Evolutionary conservation across 1,284 basidiomycete genomes (phyloP).

Genomic region (Malassezia dermatis): DNA sequence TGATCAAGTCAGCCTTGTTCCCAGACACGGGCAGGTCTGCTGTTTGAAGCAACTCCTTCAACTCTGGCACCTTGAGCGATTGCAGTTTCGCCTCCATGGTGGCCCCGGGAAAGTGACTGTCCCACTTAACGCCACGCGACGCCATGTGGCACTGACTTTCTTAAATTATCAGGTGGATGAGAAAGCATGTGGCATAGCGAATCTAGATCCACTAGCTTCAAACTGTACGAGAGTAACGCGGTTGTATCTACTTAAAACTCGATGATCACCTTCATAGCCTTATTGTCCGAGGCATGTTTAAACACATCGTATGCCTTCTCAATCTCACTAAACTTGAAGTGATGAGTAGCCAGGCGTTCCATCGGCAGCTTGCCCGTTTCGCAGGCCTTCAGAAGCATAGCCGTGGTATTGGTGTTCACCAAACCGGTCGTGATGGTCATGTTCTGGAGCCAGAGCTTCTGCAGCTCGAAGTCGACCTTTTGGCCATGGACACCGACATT

Average conservation of each 20-base stretch:
- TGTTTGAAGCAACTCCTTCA: slow-evolving; percentile 31
- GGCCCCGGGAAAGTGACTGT: background rate
- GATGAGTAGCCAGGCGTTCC: background rate
- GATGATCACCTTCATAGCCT: slow-evolving; percentile 2
- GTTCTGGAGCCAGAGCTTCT: slow-evolving; percentile 3
- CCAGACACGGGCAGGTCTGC: slow-evolving; percentile 29
- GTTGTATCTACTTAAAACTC: background rate
- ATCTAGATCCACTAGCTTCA: background rate
- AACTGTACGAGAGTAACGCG: background rate
- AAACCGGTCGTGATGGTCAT: background rate
- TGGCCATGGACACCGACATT: slow-evolving; percentile 1
- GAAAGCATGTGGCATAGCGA: no score
- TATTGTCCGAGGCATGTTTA: background rate
- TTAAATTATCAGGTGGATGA: background rate
- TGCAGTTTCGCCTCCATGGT: slow-evolving; percentile 36
- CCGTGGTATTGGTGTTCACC: background rate
- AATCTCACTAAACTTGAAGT: slow-evolving; percentile 1
- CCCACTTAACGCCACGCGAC: slow-evolving; percentile 1
- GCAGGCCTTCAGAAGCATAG: background rate
- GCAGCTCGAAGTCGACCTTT: slow-evolving; percentile 2
- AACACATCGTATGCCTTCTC: background rate
- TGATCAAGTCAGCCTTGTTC: slow-evolving; percentile 40
- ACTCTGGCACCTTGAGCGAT: slow-evolving; percentile 37
- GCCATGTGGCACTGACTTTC: background rate
- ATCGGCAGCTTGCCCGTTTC: slow-evolving; percentile 1